Base-by-base conservation (phyloP, 2,329 filamentous ascomycete genomes). In the Calonectria pseudoreteaudii region DNA sequence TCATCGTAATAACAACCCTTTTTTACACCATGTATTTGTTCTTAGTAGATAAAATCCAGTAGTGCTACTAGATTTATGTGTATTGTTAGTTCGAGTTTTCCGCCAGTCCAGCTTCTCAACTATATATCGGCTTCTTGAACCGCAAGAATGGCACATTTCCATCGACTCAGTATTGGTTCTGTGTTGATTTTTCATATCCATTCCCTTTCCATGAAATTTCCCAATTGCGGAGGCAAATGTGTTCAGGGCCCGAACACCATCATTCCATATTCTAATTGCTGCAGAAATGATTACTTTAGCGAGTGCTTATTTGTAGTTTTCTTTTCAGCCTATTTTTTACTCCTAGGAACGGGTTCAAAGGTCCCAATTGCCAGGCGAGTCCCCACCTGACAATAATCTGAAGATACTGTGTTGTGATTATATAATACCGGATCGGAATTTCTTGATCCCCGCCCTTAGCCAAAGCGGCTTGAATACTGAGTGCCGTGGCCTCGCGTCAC, bases 401-500 rank as follows among this genome's bases (percentile, higher is more conserved):
- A 28, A 20, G 20, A n/a, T 26, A 16, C 16, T 4, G 18, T 41
- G 9, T 11, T 3, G 30, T 62, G 68, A 67, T 73, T 73, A 73
- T 47, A 66, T 73, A 73, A 73, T 68, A 41, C 3, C 14, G 50
- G 67, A 36, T 20, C 71, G 71, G 71, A 73, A 71, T 62, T 73
- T 73, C 71, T 60, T 34, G 16, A 28, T 18, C 16, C 41, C 71
- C 58, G 71, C 20, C 16, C 38, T 47, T 38, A 38, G 38, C 52
- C 52, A 73, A 66, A 60, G 50, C 58, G 31, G 50, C 23, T 56
- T 14, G n/a, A 31, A 49, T 13, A 50, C 49, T 47, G 34, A 72
- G 70, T 76, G 77, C 78, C 66, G 73, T 79, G 78, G 79, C 79
- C 79, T 80, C 79, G 79, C 79, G 79, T 80, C 79, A 80, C 78